Evolutionary conservation across 805 yeast genomes (phyloP).

Genomic region (Yamadazyma olivae): DNA sequence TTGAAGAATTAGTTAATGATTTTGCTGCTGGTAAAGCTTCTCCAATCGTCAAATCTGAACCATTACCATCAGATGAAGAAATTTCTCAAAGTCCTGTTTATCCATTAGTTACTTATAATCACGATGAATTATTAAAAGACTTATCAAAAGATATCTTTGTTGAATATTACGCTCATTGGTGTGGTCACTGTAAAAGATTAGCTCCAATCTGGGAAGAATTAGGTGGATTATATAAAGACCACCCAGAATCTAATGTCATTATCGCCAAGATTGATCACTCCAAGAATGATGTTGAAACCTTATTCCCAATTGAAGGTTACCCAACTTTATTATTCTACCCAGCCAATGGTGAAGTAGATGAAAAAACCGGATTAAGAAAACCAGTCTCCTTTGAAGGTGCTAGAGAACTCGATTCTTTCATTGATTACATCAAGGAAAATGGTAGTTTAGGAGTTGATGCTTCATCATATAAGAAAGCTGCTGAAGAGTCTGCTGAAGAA

Average conservation of each 20-base stretch:
- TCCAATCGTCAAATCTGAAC: constrained; percentile 82
- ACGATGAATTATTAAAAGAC: constrained; percentile 63
- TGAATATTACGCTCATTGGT: constrained; percentile 96
- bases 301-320: constrained; percentile 70
- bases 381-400: constrained; percentile 64
- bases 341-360: constrained; percentile 53
- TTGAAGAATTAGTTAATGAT: constrained; percentile 60
- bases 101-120: constrained; percentile 81
- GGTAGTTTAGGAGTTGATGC: constrained; percentile 67
- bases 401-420: constrained; percentile 71
- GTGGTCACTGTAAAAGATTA: constrained; percentile 92
- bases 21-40: constrained; percentile 62
- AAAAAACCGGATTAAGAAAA: constrained; percentile 39
- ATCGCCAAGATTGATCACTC: constrained; percentile 91
- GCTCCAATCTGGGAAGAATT: constrained; percentile 88
- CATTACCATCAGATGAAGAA: constrained; percentile 79
- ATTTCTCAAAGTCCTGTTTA: constrained; percentile 53
- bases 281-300: constrained; percentile 78
- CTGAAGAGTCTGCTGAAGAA: constrained; percentile 24
- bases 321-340: constrained; percentile 92
- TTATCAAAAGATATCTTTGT: constrained; percentile 68
- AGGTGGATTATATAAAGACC: constrained; percentile 58
- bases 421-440: constrained; percentile 65
- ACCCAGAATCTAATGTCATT: constrained; percentile 42
- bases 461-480: constrained; percentile 22